Evolutionary conservation across 1,139 yeast species (phyloP).

Genomic region (Nakaseomyces bracarensis): DNA sequence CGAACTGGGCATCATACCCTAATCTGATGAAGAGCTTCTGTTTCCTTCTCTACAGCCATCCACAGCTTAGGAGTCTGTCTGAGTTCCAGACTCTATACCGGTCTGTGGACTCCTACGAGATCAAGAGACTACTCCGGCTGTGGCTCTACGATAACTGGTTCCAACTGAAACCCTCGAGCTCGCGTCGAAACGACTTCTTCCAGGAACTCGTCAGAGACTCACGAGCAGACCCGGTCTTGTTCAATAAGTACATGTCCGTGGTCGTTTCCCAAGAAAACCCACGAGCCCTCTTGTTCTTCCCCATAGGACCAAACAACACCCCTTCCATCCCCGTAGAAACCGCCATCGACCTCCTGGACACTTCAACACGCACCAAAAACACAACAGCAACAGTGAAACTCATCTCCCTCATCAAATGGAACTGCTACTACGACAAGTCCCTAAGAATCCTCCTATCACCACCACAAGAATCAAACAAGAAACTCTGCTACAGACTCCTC

Average conservation of each 20-base stretch:
- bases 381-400: constrained; percentile 1
- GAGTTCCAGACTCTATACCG: constrained; percentile 24
- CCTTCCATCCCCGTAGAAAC: constrained; percentile 7
- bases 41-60: constrained; percentile 15
- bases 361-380: background rate
- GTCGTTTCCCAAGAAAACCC: constrained; percentile 2
- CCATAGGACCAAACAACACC: background rate
- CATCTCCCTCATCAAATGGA: constrained; percentile 4
- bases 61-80: constrained; percentile 16
- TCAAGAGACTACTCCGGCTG: constrained; percentile 12
- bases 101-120: constrained; percentile 11
- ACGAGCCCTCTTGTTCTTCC: constrained; percentile 5
- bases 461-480: background rate
- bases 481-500: constrained; percentile 3
- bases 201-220: constrained; percentile 5
- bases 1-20: constrained; percentile 24
- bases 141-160: constrained; percentile 8
- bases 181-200: constrained; percentile 4
- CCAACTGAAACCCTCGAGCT: constrained; percentile 1
- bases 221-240: constrained; percentile 3
- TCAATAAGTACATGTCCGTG: constrained; percentile 8
- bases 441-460: constrained; percentile 4
- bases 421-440: constrained; percentile 6
- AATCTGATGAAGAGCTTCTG: constrained; percentile 15
- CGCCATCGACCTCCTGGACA: constrained; percentile 4